Evolutionary conservation across 2,329 filamentous ascomycete species (phyloP).

Genomic region (Blastomyces silverae): DNA sequence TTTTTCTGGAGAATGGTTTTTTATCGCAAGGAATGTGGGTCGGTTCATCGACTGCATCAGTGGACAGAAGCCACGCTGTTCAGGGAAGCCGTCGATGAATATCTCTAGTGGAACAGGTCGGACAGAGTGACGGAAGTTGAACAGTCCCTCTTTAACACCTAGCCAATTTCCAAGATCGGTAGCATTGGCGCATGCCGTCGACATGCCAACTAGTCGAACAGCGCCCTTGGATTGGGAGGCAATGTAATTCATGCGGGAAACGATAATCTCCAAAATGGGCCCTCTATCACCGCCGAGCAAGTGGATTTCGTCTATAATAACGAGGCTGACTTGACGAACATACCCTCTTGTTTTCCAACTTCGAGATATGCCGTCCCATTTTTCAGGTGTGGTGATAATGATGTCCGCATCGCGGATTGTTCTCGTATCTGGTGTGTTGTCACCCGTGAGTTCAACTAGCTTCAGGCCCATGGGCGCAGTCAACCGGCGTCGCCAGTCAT

Average conservation of each 20-base stretch:
- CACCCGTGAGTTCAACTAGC: constrained; percentile 90
- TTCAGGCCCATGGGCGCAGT: constrained; percentile 77
- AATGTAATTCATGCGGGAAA: constrained; percentile 92
- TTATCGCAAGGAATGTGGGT: constrained; percentile 92
- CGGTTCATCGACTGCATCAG: constrained; percentile 99
- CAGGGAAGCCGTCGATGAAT: constrained; percentile 95
- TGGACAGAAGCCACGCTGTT: constrained; percentile 90
- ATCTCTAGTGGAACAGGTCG: constrained; percentile 92
- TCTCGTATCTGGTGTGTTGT: constrained; percentile 94
- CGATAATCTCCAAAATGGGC: constrained; percentile 97
- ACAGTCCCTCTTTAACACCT: constrained; percentile 88
- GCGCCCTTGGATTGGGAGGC: constrained; percentile 85
- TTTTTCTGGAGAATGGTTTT: constrained; percentile 91
- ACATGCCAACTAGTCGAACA: constrained; percentile 95
- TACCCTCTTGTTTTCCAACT: constrained; percentile 98
- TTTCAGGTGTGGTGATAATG: constrained; percentile 98
- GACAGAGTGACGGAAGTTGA: constrained; percentile 96
- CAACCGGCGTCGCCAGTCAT: constrained; percentile 83
- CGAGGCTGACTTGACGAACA: constrained; percentile 85
- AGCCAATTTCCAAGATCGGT: constrained; percentile 93
- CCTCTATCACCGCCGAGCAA: constrained; percentile 92
- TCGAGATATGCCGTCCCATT: constrained; percentile 99
- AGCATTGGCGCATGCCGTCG: constrained; percentile 93
- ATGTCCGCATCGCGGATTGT: constrained; percentile 95
- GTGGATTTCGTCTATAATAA: constrained; percentile 98